Conservation (phyloP, 2,329 filamentous ascomycete species). For the Penicillium glabrum region DNA sequence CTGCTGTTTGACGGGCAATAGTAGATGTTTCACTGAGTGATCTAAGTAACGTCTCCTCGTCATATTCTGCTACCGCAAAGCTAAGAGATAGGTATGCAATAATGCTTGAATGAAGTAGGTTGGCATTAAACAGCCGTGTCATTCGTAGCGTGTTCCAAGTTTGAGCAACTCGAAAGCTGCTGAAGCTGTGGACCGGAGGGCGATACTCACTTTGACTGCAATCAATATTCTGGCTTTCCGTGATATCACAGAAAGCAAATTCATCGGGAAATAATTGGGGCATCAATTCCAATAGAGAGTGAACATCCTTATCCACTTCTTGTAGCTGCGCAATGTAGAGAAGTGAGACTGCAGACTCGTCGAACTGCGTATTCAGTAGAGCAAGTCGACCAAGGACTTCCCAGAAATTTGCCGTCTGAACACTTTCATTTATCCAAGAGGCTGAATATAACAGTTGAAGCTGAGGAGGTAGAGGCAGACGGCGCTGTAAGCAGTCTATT, state of each 20-base stretch:
- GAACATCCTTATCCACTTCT: neutral
- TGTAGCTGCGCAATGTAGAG: neutral
- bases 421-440: neutral
- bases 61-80: neutral
- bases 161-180: neutral
- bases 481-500: neutral
- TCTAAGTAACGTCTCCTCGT: neutral
- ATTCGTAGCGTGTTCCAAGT: conserved; percentile 2
- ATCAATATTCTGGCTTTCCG: neutral
- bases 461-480: neutral
- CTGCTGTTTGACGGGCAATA: neutral
- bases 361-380: neutral
- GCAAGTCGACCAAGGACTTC: neutral
- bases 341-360: neutral
- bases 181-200: neutral
- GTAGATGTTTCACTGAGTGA: neutral
- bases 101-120: neutral
- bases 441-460: neutral
- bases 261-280: neutral
- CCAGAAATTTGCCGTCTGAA: neutral
- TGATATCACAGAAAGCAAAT: neutral
- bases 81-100: neutral
- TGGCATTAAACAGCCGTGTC: neutral
- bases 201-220: neutral
- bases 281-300: neutral